Percentiles rank a stretch among this genome's conserved stretches.
phyloP scores from a whole-genome alignment of 257 asterid genomes.

The Nicotiana tomentosiformis region DNA sequence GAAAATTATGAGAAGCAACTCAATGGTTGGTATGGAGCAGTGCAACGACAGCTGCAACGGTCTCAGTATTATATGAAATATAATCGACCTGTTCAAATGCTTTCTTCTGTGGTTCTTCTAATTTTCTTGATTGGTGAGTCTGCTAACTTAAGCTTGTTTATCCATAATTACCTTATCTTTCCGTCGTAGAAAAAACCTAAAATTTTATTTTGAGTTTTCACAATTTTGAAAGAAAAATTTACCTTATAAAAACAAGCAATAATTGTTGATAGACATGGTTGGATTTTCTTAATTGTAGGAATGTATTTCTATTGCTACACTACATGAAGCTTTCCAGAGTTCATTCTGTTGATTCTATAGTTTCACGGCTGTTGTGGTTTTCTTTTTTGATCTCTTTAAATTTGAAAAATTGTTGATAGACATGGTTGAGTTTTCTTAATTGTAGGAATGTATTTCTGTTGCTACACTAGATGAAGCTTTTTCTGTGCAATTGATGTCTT shows the following conservation, averaged over 20 bases:
- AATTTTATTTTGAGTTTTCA: neutral
- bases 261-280: neutral
- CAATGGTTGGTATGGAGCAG: slow-evolving; percentile 75
- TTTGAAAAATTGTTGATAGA: neutral
- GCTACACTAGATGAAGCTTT: neutral
- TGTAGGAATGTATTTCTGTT: neutral
- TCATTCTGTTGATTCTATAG: neutral
- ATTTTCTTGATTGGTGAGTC: slow-evolving; percentile 75
- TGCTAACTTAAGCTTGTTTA: slow-evolving; percentile 9
- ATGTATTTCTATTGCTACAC: neutral
- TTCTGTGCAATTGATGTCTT: neutral
- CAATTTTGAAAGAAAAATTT: neutral
- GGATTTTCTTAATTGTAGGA: neutral
- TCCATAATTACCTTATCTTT: neutral
- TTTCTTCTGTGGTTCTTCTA: slow-evolving; percentile 43
- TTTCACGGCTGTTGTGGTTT: neutral
- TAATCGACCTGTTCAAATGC: slow-evolving; percentile 60
- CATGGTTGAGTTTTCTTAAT: neutral
- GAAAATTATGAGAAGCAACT: slow-evolving; percentile 63
- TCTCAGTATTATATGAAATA: slow-evolving; percentile 82
- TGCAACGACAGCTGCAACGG: slow-evolving; percentile 83
- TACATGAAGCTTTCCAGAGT: neutral
- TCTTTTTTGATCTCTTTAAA: neutral
- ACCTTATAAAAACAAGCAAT: neutral
- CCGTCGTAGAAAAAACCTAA: neutral